Evolutionary conservation across 2,329 filamentous ascomycete species (phyloP), one percentile per base, ranked within the genome.

Genomic region (Mariannaea sp.): DNA sequence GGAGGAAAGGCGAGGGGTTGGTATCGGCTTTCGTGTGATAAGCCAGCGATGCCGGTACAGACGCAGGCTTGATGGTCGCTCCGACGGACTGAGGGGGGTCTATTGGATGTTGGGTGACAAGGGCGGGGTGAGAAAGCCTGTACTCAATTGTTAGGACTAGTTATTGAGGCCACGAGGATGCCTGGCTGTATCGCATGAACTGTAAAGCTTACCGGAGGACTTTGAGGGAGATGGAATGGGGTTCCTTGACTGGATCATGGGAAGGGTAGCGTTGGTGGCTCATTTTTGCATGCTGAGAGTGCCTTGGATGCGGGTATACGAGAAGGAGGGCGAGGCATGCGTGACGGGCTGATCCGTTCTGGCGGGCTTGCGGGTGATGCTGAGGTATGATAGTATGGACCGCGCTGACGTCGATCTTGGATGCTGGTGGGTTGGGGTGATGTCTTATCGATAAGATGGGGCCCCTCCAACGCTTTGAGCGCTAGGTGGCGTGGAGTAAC

Each of bases 51-150:
- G 90, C 90, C 42, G 85, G 74, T 17, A 77, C 69, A 10, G 75
- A 79, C 16, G 77, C 74, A 12, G 79, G 53, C 16, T 61, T 62
- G 16, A 54, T 32, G 12, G 61, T 41, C 77, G 58, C 80, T 78
- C 56, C 78, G 72, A 68, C 77, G 2, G 65, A 59, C 6, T 68
- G 68, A 7, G 75, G 73, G 24, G 75, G 73, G 57, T 83, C 68
- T 55, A 88, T 77, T 3, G 87, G 82, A 61, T 88, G 83, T 66
- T 92, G 89, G 8, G 83, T 76, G 32, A 89, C 86, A 49, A 93
- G 82, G 3, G 88, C 88, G 1, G 90, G 92, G 12, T 90, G 87
- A 1, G 92, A 96, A 54, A 97, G 82, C 53, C 91, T 95, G 19
- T 29, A 17, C 19, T 17, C 64, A 24, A 22, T 22, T 14, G 47